These are phyloP conservation scores for Yamadazyma taylorii DNA, from an alignment of 1,139 yeast species.

Conservation along the genomic window DNA sequence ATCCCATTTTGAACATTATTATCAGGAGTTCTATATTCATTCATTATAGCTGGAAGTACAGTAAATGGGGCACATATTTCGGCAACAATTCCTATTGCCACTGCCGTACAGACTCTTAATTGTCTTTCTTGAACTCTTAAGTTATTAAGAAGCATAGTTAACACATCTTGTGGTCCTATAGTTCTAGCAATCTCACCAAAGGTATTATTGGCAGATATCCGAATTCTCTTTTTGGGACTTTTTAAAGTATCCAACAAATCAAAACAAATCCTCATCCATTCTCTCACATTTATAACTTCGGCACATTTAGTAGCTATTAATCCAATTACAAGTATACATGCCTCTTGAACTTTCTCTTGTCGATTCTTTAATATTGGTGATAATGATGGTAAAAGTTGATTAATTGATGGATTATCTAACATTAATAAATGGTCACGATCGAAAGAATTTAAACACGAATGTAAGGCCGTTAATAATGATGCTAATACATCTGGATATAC, in stretches of 20 bases:
- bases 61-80: slow-evolving; percentile 93
- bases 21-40: slow-evolving; percentile 91
- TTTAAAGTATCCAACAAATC: slow-evolving; percentile 88
- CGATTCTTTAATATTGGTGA: slow-evolving; percentile 91
- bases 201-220: slow-evolving; percentile 85
- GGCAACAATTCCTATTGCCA: slow-evolving; percentile 96
- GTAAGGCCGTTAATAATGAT: slow-evolving; percentile 72
- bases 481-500: slow-evolving; percentile 94
- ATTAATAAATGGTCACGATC: slow-evolving; percentile 51
- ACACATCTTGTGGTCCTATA: slow-evolving; percentile 94
- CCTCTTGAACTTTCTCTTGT: slow-evolving; percentile 89
- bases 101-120: slow-evolving; percentile 94
- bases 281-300: slow-evolving; percentile 84
- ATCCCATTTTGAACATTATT: slow-evolving; percentile 95
- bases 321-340: slow-evolving; percentile 79
- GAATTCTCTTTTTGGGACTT: slow-evolving; percentile 74
- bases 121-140: slow-evolving; percentile 94
- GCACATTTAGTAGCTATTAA: slow-evolving; percentile 82
- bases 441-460: slow-evolving; percentile 39
- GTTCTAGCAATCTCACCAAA: slow-evolving; percentile 92
- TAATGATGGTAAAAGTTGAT: slow-evolving; percentile 80
- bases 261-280: slow-evolving; percentile 97
- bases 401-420: slow-evolving; percentile 75
- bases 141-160: slow-evolving; percentile 81
- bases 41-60: slow-evolving; percentile 94